Base-by-base conservation (phyloP, 2,329 filamentous ascomycete species). In the Talaromyces sp. region DNA sequence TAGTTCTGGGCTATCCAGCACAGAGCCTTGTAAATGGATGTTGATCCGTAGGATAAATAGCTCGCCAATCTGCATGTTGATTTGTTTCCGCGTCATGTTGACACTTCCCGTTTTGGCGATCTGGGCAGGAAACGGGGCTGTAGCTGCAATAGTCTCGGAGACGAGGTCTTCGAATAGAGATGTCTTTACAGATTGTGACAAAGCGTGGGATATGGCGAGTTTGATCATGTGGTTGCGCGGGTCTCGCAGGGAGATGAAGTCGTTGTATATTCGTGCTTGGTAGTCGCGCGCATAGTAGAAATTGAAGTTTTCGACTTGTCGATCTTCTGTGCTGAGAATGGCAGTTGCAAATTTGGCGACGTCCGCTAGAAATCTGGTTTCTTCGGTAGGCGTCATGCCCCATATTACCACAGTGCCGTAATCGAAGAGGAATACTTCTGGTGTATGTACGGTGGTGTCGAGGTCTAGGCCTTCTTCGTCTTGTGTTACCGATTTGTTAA, bases 21-120 rank as follows among this genome's bases (percentile, higher is more conserved):
- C 93, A 35, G 92, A 96, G 39, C 95, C 95, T 77, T 98, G 97
- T 60, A 99, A 85, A 79, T 99, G 96, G 73, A 99, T 98, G 77
- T 95, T 97, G 81, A 99, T 98, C 66, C 95, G 88, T 37, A 99
- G 82, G 74, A 99, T 98, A 78, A 99, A 99, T 62, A 99, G 87
- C 81, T 99, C 93, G 76, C 95, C 95, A 67, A 99, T 97, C 79
- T 98, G 93, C 93, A 98, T 98, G 82, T 98, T 98, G 83, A 99
- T 97, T 76, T 98, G 88, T 66, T 88, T 88, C 50, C 94, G 88
- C 65, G 89, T 92, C 65, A 99, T 87, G 63, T 91, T 89, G 73
- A 99, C 95, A 74, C 93, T 95, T 68, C 95, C 95, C 0, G 94
- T 97, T 69, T 91, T 82, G 2, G 95, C 94, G 71, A 99, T 97